Base-by-base conservation (phyloP, 192 early-diverging fungal genomes). In the Rhizoclosmatium globosum region DNA sequence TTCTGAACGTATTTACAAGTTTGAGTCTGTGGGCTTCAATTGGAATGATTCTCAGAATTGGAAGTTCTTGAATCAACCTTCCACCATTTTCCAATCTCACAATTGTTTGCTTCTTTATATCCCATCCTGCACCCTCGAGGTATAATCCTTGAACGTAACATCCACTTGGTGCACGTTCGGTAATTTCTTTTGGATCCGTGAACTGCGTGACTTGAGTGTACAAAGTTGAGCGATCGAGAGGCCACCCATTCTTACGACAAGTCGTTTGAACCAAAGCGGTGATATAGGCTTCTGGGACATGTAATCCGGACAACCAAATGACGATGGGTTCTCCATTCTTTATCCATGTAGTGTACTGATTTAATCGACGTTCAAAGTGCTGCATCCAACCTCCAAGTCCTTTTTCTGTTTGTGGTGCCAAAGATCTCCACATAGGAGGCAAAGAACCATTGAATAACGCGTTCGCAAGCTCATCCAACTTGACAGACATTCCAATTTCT, bases 81-180 rank as follows among this genome's bases (percentile, higher is more conserved):
- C 89, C 86, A 4, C 90, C 90, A 23, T 84, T 83, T 50, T 88
- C 84, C 38, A 89, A 72, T 48, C 87, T 82, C n/a, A 88, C 83
- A 2, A 91, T 67, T 0, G 73, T 60, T 47, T 81, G 82, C 43
- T 80, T 78, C 59, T 83, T 68, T 11, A 84, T 53, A 60, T 89
- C 89, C 90, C 90, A 91, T 13, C 87, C 89, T 19, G 90, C 90
- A 50, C 90, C 90, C 73, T 91, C 90, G 43, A 91, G 77, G 59
- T 86, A 90, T 6, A 91, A 78, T 19, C 90, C 90, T 66, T 86
- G 84, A 19, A 90, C 84, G 64, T 89, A 91, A 81, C 90, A 91
- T 9, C 90, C 90, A 47, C 83, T 86, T 38, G 78, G 75, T 1
- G 87, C 88, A 19, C 87, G 82, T 74, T 91, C 90, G 3, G 79